Evolutionary conservation across 345 rosid genomes (phyloP), one percentile per base, ranked within the genome.

Genomic region (Eucalyptus erythrocorys): DNA sequence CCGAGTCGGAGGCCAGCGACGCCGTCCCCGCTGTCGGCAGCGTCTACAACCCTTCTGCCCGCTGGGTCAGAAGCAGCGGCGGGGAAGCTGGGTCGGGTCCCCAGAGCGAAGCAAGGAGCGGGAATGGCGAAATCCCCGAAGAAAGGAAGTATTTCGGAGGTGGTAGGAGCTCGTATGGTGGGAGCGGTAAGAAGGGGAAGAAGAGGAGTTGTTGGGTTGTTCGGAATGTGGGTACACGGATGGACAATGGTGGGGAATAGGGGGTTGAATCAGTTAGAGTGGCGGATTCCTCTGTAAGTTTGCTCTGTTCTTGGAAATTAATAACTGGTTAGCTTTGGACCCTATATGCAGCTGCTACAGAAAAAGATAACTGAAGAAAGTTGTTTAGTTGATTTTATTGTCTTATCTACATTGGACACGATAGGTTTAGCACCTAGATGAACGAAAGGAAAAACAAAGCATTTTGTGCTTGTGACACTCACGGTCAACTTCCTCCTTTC

Each of bases 201-300:
- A 88, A 34, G 79, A 94, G 89, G 85, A 85, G 57, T 37, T 87
- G 57, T 66, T 97, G 95, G 95, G 99, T 68, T 97, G 98, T 87
- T 90, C 91, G 32, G 81, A 86, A 57, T 97, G 99, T 84, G 99
- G 99, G 37, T 79, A 91, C 66, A 61, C 94, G 16, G 95, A 95
- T 1, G 98, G 96, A 17, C 98, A 97, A 89, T 96, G 99, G 99
- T 95, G 99, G 99, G 99, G 98, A 93, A 92, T 86, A 86, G 91
- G 87, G 98, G 94, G 19, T 90, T 95, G 90, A 94, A 93, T 93
- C 92, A 91, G 87, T 80, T 87, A 64, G 90, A 94, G 55, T 93
- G 98, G 97, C 89, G 97, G 86, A 92, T 97, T 90, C 93, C 97
- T 15, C 80, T 96, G 99, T 95, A 91, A 92, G 97, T 88, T 53